Evolutionary conservation across 306 rosid genomes (phyloP), one percentile per base, ranked within the genome.

Genomic region (Malus sylvestris): DNA sequence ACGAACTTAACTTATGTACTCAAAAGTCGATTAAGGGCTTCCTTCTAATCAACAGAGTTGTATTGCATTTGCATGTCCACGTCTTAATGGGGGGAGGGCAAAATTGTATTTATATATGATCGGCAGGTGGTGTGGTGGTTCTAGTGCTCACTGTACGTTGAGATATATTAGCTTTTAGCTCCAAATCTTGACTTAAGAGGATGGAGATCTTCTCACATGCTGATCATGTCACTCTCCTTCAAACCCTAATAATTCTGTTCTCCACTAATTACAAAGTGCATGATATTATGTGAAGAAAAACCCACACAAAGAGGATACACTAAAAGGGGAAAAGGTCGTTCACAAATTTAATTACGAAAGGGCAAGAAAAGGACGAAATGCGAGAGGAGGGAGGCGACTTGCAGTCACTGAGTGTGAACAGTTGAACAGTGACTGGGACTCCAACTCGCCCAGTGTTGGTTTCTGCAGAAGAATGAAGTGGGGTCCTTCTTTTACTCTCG

Each of bases 221-320:
- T 80, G 80, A 74, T 78, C 55, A 30, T 79, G 15, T 61, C 83
- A 77, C 78, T 85, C 88, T 30, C 81, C 91, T 87, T 84, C 90
- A 87, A 87, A 81, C 64, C 81, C 80, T 86, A 86, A 91, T 91
- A 71, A 91, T 89, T 82, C 69, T 87, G 96, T 83, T 91, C 90
- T 91, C 93, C 96, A 91, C 93, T 79, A 80, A 75, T 77, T 65
- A 76, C 32, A 83, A 79, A 81, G 70, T 66, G 80, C 18, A 67
- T 67, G 30, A 53, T n/a, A 22, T 67, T 67, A 44, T 44, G 29
- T 61, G 60, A 62, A 74, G 69, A 61, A 74, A 60, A 74, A 25
- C 59, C 61, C 60, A 40, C 55, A 73, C 23, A 30, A 12, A 64
- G 40, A 61, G 63, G 25, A 58, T 58, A n/a, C 16, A 60, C 27